Evolutionary conservation across 2,329 filamentous ascomycete genomes (phyloP).

Genomic region (Diplodia intermedia): DNA sequence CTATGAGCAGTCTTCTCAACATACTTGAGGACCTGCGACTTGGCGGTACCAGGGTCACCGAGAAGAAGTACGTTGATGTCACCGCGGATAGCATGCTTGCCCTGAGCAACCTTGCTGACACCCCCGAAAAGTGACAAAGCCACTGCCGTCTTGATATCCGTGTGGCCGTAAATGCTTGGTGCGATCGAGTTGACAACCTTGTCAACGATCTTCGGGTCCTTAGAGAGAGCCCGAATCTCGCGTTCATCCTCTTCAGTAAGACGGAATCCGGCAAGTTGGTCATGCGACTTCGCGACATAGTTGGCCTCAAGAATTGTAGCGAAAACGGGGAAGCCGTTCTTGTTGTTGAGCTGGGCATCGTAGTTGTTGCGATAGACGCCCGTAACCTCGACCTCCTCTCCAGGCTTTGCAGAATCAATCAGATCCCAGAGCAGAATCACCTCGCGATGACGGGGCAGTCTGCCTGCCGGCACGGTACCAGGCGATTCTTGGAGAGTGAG

Average conservation of each 20-base stretch:
- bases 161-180: constrained; percentile 96
- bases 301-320: constrained; percentile 98
- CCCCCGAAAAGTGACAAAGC: constrained; percentile 94
- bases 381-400: constrained; percentile 96
- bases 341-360: constrained; percentile 96
- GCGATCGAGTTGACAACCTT: constrained; percentile 93
- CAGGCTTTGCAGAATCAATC: constrained; percentile 95
- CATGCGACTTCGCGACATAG: constrained; percentile 94
- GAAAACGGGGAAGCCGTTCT: constrained; percentile 98
- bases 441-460: constrained; percentile 89
- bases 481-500: constrained; percentile 96
- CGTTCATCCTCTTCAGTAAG: constrained; percentile 95
- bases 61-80: constrained; percentile 98
- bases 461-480: constrained; percentile 93
- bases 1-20: constrained; percentile 96
- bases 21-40: constrained; percentile 96
- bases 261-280: constrained; percentile 95
- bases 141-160: constrained; percentile 95
- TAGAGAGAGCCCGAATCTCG: constrained; percentile 83
- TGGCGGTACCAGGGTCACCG: constrained; percentile 96
- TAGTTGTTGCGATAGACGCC: constrained; percentile 99
- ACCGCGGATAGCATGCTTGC: constrained; percentile 87
- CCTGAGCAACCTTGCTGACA: constrained; percentile 88
- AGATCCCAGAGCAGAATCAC: constrained; percentile 96
- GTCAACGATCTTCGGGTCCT: constrained; percentile 89